These are phyloP conservation scores for Selaginella tamariscina DNA, from an alignment of 75 land plant genomes.

Conservation along the genomic window DNA sequence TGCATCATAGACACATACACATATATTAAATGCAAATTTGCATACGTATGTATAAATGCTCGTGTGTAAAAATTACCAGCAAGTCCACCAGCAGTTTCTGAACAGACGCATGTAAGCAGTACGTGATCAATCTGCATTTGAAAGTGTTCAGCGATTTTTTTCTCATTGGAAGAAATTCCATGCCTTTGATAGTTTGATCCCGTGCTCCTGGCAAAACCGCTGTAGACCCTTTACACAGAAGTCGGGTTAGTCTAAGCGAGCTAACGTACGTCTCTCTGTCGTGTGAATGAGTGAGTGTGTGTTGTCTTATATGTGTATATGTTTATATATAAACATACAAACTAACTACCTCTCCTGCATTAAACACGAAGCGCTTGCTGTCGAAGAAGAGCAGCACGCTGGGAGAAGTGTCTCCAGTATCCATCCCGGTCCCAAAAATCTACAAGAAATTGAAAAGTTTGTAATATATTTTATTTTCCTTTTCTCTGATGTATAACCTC, in stretches of 20 bases:
- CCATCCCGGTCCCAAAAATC: constrained; percentile 98
- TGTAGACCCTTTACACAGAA: constrained; percentile 72
- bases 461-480: too few relatives aligned
- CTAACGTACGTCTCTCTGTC: too few relatives aligned
- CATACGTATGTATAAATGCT: too few relatives aligned
- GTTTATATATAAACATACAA: not conserved
- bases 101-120: constrained; percentile 88
- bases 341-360: constrained; percentile 85
- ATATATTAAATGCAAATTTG: too few relatives aligned
- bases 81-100: constrained; percentile 97
- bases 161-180: constrained; percentile 7
- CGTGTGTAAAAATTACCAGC: constrained; percentile 42
- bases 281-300: too few relatives aligned
- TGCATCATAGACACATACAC: too few relatives aligned
- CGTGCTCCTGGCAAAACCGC: constrained; percentile 89
- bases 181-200: constrained; percentile 94
- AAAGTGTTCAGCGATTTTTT: not conserved
- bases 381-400: constrained; percentile 91
- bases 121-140: constrained; percentile 75
- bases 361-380: constrained; percentile 76
- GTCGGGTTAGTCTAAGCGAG: too few relatives aligned
- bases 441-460: constrained; percentile 12
- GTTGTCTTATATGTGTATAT: too few relatives aligned
- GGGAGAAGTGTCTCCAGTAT: constrained; percentile 90
- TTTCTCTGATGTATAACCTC: too few relatives aligned